Evolutionary conservation across 352 stramenopile genomes (phyloP), one percentile per base, ranked within the genome.

Genomic region (Elongisporangium prolatum): DNA sequence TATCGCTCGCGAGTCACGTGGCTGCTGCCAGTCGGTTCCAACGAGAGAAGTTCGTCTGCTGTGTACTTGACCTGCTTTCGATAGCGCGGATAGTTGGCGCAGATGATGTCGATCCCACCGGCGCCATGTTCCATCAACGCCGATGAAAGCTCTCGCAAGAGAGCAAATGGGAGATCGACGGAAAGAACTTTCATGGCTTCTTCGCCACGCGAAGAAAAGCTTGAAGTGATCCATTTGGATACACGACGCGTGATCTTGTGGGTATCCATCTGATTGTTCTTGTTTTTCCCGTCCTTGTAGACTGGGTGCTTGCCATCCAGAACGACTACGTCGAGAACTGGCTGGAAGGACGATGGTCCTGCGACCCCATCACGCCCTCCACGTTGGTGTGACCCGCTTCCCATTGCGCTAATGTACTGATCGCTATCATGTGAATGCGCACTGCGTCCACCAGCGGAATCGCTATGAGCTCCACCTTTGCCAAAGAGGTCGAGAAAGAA

Each of bases 111-210:
- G 21, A 94, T 68, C 0, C 79, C 84, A 18, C 61, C 60, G 9
- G 56, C 61, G 3, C 86, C 84, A 24, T 80, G 65, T 47, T 90
- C 80, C 83, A 95, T 93, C n/a, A 94, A 58, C 14, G 76, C 69
- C 3, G 78, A 91, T n/a, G 82, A 90, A 64, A 94, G 72, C 38
- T 94, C 86, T 1, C 86, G 84, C 59, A 93, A 71, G 37, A 94
- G 59, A 1, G 69, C 69, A 38, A 93, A 95, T 14, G 86, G 86
- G 3, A 94, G 61, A 57, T 95, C 86, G 5, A 95, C 74, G 0
- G 80, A 93, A 4, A 95, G 57, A 11, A 95, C 81, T 49, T 91
- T 91, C 78, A 93, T 91, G 2, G 84, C 79, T 25, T 95, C 82
- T 8, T 91, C 80, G 16, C 80, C 81, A 4, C 73, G 71, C 13